A percentile compares a stretch with the other conserved stretches of the same genome.
Conservation (phyloP, 352 stramenopile species). For the Phytophthora idaei region DNA sequence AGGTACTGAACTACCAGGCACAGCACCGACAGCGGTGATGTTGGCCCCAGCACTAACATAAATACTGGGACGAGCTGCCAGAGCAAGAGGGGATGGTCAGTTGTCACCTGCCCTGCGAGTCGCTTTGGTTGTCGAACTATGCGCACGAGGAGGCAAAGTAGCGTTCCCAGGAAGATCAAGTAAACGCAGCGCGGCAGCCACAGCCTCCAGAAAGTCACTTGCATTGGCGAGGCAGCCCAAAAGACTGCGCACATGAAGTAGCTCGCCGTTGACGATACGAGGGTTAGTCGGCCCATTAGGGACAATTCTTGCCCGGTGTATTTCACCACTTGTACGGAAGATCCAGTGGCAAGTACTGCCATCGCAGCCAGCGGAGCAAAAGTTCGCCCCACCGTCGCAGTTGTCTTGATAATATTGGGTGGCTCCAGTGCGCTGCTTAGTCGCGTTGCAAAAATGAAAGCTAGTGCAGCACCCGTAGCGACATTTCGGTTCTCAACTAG, state of each 20-base stretch:
- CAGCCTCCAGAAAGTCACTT: slow-evolving; percentile 43
- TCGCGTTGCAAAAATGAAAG: slow-evolving; percentile 54
- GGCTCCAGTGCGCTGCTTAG: slow-evolving; percentile 50
- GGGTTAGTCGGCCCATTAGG: slow-evolving; percentile 16
- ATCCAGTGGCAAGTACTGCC: slow-evolving; percentile 26
- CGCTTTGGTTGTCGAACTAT: slow-evolving; percentile 11
- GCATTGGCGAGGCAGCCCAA: slow-evolving; percentile 52
- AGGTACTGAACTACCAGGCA: slow-evolving; percentile 48
- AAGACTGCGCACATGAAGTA: slow-evolving; percentile 49
- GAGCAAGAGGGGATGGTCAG: slow-evolving; percentile 40
- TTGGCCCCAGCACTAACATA: slow-evolving; percentile 70
- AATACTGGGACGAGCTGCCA: slow-evolving; percentile 54
- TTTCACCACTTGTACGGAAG: slow-evolving; percentile 12
- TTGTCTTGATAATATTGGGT: slow-evolving; percentile 78
- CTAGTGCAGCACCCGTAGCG: slow-evolving; percentile 35
- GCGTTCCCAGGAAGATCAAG: slow-evolving; percentile 36
- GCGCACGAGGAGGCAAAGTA: slow-evolving; percentile 20
- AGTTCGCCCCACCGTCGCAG: slow-evolving; percentile 39
- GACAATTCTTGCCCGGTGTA: slow-evolving; percentile 20
- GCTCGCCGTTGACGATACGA: slow-evolving; percentile 30
- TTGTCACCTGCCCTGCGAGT: not conserved
- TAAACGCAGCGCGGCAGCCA: slow-evolving; percentile 70
- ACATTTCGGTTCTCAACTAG: not conserved
- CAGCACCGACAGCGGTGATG: slow-evolving; percentile 61
- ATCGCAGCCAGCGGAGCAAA: slow-evolving; percentile 40